These are phyloP conservation scores for Aspergillus sp. DNA, from an alignment of 2,329 filamentous ascomycete genomes.

Conservation along the genomic window DNA sequence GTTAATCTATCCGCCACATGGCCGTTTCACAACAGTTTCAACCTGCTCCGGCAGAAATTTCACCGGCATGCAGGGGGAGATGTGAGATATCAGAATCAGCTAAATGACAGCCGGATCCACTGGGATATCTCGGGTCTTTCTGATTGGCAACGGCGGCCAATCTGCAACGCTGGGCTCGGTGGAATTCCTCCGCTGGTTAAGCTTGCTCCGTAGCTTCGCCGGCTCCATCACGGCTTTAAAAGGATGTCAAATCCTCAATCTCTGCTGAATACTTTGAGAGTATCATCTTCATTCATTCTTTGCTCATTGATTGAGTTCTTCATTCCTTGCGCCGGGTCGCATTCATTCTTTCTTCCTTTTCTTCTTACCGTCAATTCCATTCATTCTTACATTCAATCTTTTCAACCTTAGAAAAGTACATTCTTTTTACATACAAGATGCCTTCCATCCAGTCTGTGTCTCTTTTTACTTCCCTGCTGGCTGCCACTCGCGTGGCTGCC, in stretches of 20 bases:
- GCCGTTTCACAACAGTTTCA: neutral
- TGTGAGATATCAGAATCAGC: neutral
- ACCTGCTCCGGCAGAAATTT: neutral
- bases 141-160: neutral
- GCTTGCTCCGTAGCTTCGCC: neutral
- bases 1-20: neutral
- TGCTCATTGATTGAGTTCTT: neutral
- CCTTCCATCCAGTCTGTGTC: constrained; percentile 19
- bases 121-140: neutral
- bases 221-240: neutral
- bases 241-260: neutral
- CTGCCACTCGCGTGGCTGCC: constrained; percentile 29
- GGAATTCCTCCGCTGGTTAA: neutral
- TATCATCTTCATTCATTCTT: neutral
- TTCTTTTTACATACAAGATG: constrained; percentile 1
- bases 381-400: neutral
- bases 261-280: neutral
- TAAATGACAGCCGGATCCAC: neutral
- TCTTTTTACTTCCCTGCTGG: constrained; percentile 29
- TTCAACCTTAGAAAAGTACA: neutral
- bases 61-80: neutral
- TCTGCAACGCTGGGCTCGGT: neutral
- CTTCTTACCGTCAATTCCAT: neutral
- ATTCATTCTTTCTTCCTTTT: constrained; percentile 5
- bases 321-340: constrained; percentile 12